Evolutionary conservation across 805 yeast species (phyloP).

Genomic region (Brettanomyces nanus): DNA sequence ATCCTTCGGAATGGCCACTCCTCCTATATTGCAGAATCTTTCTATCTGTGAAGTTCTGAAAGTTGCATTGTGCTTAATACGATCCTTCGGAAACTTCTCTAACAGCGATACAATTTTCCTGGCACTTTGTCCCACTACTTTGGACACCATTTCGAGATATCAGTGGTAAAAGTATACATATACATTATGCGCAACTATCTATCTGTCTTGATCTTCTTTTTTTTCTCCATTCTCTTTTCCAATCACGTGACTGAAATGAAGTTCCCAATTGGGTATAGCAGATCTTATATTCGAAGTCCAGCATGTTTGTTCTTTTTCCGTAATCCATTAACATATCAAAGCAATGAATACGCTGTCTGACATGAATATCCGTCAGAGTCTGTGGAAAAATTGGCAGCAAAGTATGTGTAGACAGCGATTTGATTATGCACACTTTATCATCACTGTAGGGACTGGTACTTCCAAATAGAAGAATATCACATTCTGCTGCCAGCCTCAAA

Average conservation of each 20-base stretch:
- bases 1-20: constrained; percentile 31
- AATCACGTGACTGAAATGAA: background rate
- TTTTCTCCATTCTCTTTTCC: background rate
- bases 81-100: constrained; percentile 60
- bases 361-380: background rate
- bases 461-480: constrained; percentile 17
- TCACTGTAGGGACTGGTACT: background rate
- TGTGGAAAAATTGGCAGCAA: background rate
- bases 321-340: background rate
- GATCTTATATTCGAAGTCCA: constrained; percentile 1
- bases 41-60: constrained; percentile 61
- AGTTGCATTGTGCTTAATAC: constrained; percentile 59
- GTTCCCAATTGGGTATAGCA: background rate
- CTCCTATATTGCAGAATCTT: constrained; percentile 45
- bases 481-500: constrained; percentile 9
- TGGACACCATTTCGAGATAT: background rate
- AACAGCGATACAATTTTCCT: constrained; percentile 49
- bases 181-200: no score
- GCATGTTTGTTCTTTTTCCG: constrained; percentile 5
- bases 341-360: background rate
- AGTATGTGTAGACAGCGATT: background rate
- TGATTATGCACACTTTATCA: constrained; percentile 1
- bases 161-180: background rate
- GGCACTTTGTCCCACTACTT: constrained; percentile 22
- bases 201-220: background rate